Evolutionary conservation across 495 filamentous ascomycete genomes (phyloP).

Genomic region (Chaetomium cochliodes): DNA sequence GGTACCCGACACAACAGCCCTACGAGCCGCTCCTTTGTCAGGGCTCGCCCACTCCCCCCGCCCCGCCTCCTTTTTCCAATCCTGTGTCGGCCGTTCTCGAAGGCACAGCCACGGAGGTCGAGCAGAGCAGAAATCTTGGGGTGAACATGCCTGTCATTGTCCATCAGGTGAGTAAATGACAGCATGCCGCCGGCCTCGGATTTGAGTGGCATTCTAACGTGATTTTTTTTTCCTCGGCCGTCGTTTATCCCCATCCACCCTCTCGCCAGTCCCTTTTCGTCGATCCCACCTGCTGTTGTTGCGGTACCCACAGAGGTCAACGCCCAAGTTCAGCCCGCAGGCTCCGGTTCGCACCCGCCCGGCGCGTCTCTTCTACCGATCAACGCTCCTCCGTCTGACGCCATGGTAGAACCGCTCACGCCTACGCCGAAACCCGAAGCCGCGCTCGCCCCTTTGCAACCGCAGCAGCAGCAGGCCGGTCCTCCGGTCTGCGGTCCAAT

Average conservation of each 20-base stretch:
- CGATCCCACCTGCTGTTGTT: background rate
- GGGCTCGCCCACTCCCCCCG: too few species aligned
- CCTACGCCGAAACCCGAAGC: too few species aligned
- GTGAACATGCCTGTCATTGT: background rate
- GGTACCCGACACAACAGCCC: background rate
- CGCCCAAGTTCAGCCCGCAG: background rate
- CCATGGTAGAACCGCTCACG: too few species aligned
- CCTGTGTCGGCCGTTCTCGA: constrained; percentile 2
- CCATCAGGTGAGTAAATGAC: too few species aligned
- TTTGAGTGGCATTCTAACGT: background rate
- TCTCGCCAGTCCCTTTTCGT: background rate
- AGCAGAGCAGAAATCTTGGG: background rate
- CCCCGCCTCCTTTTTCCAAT: background rate
- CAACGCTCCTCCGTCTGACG: background rate
- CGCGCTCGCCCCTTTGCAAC: too few species aligned
- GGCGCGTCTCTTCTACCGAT: background rate
- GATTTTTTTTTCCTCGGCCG: background rate
- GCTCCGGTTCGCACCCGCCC: background rate
- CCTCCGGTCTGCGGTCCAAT: too few species aligned
- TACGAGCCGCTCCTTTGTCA: constrained; percentile 9
- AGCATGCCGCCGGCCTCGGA: too few species aligned
- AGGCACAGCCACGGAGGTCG: background rate
- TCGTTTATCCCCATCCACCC: too few species aligned
- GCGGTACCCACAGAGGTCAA: background rate
- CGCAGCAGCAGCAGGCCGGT: too few species aligned